Percentiles rank a stretch among this genome's conserved stretches.
Evolutionary conservation across 2,329 filamentous ascomycete species (phyloP).

Genomic region (Botrytis fabae): DNA sequence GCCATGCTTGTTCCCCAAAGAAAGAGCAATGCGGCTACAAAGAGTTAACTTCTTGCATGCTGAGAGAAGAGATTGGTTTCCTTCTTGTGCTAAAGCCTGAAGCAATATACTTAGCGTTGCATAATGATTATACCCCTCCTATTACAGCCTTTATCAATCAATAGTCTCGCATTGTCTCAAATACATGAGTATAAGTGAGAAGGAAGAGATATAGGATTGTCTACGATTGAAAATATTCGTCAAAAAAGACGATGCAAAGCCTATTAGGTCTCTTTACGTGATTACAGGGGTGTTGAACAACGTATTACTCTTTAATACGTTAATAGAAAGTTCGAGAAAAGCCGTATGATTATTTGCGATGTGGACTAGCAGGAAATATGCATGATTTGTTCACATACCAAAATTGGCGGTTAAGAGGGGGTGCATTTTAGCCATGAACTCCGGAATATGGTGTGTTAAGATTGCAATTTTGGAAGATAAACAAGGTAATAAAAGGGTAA

Average conservation of each 20-base stretch:
- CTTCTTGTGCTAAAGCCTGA: no score
- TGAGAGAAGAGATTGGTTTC: background rate
- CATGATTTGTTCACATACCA: background rate
- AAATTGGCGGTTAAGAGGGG: background rate
- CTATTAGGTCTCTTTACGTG: background rate
- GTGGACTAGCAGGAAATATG: background rate
- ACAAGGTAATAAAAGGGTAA: background rate
- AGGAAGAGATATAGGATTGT: background rate
- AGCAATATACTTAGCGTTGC: background rate
- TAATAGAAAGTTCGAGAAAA: background rate
- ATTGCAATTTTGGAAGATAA: accelerated
- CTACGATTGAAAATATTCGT: background rate
- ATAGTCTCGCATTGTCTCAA: background rate
- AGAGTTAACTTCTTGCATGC: background rate
- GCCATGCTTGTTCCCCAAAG: background rate
- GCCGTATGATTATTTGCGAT: background rate
- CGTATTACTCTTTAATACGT: background rate
- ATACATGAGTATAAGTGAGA: background rate
- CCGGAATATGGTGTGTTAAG: background rate
- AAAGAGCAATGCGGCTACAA: background rate
- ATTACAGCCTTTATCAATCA: background rate
- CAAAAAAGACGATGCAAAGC: background rate
- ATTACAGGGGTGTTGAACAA: background rate
- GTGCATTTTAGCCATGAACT: background rate
- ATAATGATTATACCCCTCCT: background rate